Evolutionary conservation across 75 land plant species (phyloP).

Genomic region (Isoetes taiwanensis): DNA sequence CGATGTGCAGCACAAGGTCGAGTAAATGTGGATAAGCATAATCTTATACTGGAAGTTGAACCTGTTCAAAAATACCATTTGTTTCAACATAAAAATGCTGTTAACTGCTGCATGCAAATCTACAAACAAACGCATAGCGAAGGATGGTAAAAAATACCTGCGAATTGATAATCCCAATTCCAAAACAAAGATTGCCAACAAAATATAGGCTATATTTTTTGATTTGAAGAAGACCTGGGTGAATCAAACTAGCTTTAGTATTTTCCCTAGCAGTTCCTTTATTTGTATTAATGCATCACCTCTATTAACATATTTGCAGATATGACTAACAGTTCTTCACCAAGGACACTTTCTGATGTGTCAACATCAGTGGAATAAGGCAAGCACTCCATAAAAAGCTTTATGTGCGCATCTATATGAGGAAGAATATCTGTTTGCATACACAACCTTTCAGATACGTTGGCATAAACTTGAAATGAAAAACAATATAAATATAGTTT

Average conservation of each 20-base stretch:
- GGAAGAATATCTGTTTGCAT: too few species aligned
- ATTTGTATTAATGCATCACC: constrained; percentile 20
- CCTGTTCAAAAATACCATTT: constrained; percentile 54
- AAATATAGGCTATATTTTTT: constrained; percentile 50
- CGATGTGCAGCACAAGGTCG: constrained; percentile 32
- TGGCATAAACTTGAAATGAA: too few species aligned
- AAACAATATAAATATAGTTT: too few species aligned
- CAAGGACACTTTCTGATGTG: constrained; percentile 77
- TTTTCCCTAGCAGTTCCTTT: neutral
- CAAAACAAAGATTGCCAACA: constrained; percentile 66
- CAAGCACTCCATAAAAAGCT: constrained; percentile 46
- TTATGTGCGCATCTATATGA: too few species aligned
- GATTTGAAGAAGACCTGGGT: constrained; percentile 70
- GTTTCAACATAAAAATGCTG: too few species aligned
- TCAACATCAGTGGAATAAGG: constrained; percentile 63
- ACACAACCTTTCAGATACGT: too few species aligned
- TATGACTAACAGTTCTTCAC: constrained; percentile 78
- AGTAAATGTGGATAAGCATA: constrained; percentile 57
- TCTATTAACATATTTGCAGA: constrained; percentile 49
- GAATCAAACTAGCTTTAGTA: neutral
- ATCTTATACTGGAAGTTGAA: constrained; percentile 63
- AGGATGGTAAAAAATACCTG: constrained; percentile 34
- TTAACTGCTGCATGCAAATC: too few species aligned
- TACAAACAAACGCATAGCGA: too few species aligned
- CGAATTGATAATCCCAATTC: constrained; percentile 71